Conservation (phyloP, 257 asterid genomes). For the Solanum etuberosum region DNA sequence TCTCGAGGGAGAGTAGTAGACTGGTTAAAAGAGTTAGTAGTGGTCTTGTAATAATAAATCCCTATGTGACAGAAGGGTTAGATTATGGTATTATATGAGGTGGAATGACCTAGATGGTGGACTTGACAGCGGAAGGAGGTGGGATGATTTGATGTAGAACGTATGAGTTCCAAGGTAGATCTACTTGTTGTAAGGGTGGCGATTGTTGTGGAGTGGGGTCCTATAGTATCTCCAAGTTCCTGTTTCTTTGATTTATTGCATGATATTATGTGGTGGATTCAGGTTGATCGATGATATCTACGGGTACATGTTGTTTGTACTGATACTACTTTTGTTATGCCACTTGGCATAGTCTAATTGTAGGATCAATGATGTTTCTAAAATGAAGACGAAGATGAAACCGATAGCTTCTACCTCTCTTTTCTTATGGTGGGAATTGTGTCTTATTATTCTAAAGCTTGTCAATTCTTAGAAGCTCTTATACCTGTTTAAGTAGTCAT, state of each 20-base stretch:
- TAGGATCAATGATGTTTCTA: too few relatives aligned
- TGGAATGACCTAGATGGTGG: neutral
- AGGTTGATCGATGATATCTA: neutral
- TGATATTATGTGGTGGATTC: neutral
- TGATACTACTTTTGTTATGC: too few relatives aligned
- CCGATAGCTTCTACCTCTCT: neutral
- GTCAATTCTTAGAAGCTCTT: too few relatives aligned
- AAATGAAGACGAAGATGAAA: neutral
- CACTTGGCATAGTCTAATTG: neutral
- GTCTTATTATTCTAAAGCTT: too few relatives aligned
- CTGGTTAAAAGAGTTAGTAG: neutral
- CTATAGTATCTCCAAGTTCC: neutral
- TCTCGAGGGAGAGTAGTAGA: neutral
- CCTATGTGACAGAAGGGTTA: too few relatives aligned
- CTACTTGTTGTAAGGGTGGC: neutral
- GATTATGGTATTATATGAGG: neutral
- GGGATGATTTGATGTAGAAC: too few relatives aligned
- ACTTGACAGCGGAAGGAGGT: too few relatives aligned
- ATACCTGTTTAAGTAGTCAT: too few relatives aligned
- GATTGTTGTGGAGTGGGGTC: too few relatives aligned
- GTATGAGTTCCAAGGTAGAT: too few relatives aligned
- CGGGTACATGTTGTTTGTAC: neutral
- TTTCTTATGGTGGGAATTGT: too few relatives aligned
- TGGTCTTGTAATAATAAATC: neutral
- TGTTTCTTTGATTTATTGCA: neutral